Base-by-base conservation (phyloP, 139 green algal species). In the Closterium sp. region DNA sequence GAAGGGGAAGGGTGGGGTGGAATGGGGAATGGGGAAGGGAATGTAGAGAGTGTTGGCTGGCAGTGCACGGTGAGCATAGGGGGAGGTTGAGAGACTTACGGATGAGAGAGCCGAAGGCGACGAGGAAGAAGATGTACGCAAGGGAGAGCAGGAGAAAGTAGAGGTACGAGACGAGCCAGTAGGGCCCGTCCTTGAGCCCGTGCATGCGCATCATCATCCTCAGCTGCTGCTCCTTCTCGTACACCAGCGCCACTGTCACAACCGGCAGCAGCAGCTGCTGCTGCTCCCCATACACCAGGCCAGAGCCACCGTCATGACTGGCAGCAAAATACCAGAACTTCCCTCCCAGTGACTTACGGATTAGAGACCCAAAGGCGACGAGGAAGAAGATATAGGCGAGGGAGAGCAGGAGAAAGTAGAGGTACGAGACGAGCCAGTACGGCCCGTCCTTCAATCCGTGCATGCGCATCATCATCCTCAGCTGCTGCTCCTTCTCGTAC, bases 391-490 rank as follows among this genome's bases (percentile, higher is more conserved):
- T 97, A 95, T 98, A 99, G 9, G 96, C 31, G 34, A 94, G 24
- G 95, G 98, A 99, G 38, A 93, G n/a, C 88, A 94, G 22, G 19
- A 93, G 89, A 88, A 93, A 93, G 84, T 93, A 98, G 0, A 91
- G 9, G 86, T 96, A 96, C 31, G 34, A 91, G 34, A 96, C 90
- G 30, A 92, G 19, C 90, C 86, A 96, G 91, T 96, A 96, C 21
- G 94, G 28, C 9, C 32, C 24, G 27, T 95, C 94, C 21, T 86
- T 85, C 1, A 96, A 84, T 6, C 94, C 94, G 19, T 99, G 98
- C 97, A 99, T 99, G 94, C 97, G 98, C 97, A 99, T 99, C 96
- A 99, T 99, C 84, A 97, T 98, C 87, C 97, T 95, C 92, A 99
- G 94, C 79, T 95, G 91, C 90, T 97, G 95, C 95, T 97, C 95